A percentile compares a stretch with the other conserved stretches of the same genome.
Conservation (phyloP, 495 filamentous ascomycete species). For the Penicillium pancosmium region DNA sequence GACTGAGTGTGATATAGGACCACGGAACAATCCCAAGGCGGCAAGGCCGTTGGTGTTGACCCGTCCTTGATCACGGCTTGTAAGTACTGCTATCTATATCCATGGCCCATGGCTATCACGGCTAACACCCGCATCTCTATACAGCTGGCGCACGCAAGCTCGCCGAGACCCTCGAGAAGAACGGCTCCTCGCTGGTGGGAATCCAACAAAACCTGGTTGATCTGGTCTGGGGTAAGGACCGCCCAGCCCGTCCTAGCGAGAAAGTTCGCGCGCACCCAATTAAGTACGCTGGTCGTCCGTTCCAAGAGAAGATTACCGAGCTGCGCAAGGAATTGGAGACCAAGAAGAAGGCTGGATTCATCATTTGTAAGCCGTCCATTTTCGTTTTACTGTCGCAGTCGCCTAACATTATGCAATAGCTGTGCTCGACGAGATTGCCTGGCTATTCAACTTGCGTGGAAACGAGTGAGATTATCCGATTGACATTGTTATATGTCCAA, state of each 20-base stretch:
- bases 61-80: slow-evolving; percentile 83
- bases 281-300: slow-evolving; percentile 81
- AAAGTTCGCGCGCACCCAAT: slow-evolving; percentile 68
- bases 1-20: slow-evolving; percentile 53
- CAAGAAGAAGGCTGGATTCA: slow-evolving; percentile 84
- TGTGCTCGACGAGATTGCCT: slow-evolving; percentile 97
- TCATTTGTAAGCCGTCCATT: slow-evolving; percentile 66
- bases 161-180: slow-evolving; percentile 81
- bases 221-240: slow-evolving; percentile 74
- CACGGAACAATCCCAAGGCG: slow-evolving; percentile 78
- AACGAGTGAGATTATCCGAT: slow-evolving; percentile 66
- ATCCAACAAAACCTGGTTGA: slow-evolving; percentile 85
- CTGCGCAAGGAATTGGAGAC: slow-evolving; percentile 90
- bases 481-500: background rate
- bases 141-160: slow-evolving; percentile 81
- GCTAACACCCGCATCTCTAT: slow-evolving; percentile 18
- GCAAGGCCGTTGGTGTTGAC: slow-evolving; percentile 90
- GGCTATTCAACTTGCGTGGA: slow-evolving; percentile 96
- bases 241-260: slow-evolving; percentile 76
- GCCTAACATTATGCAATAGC: slow-evolving; percentile 42
- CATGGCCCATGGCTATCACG: background rate
- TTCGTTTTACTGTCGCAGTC: background rate
- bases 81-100: slow-evolving; percentile 29
- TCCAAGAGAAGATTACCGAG: slow-evolving; percentile 81
- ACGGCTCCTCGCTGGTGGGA: slow-evolving; percentile 72